Base-by-base conservation (phyloP, 805 yeast genomes). In the Wickerhamomyces tratensis region DNA sequence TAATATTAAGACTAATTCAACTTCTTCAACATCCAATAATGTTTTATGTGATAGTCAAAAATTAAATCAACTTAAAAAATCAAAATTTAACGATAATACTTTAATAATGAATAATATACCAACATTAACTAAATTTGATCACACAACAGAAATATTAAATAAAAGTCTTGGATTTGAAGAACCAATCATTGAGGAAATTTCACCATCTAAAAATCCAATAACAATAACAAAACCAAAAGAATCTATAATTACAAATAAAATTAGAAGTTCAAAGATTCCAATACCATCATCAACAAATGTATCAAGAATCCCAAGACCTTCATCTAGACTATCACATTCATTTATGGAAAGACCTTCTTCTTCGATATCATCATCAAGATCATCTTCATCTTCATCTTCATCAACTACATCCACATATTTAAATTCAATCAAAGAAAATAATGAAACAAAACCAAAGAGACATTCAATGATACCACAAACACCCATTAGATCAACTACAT, bases 401-500 rank as follows among this genome's bases (percentile, higher is more conserved):
- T 33, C 35, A 13, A 31, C n/a, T 13, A 12, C 12, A 9, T 38
- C 52, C 37, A 43, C 48, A 5, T 25, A 38, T 25, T 47, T 52
- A 11, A 39, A 46, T 25, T 38, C 40, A 8, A 41, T 39, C 9
- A 7, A 40, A 9, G 41, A 48, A 36, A 15, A 36, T 5, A 25
- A 33, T 0, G 37, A 33, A 3, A 49, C 54, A 40, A 54, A 54
- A 6, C 41, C 48, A 4, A 47, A 30, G 10, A 40, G 58, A 39
- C 49, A 49, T 29, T 54, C 59, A 5, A 43, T 51, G 46, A 41
- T 52, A 5, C 56, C 53, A n/a, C 50, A 52, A 30, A 54, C 57
- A 0, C 59, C 59, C 7, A 37, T 48, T 8, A 44, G 52, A 40
- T 25, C 35, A 10, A 13, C n/a, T 2, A 11, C 37, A 7, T 15